Base-by-base conservation (phyloP, 805 yeast genomes). In the Osmozyma mogii region DNA sequence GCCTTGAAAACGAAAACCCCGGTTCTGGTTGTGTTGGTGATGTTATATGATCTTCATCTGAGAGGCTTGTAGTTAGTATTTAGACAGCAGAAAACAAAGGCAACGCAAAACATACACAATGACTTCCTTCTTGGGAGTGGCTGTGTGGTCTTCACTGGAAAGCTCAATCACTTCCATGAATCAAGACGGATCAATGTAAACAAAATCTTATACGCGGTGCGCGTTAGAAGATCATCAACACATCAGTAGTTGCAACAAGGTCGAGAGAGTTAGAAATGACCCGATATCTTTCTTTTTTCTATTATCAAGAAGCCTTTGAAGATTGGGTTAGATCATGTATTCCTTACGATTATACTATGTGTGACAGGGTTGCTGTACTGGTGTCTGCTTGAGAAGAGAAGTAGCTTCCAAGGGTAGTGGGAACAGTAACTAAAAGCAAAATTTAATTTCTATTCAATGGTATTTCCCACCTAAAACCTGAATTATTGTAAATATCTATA, bases 141-240 rank as follows among this genome's bases (percentile, higher is more conserved):
- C 4, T 15, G 20, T 9, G 13, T 21, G 22, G 11, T 34, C 33
- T 8, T 40, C 44, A 26, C 44, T 40, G 37, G 35, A 37, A 17
- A 40, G 41, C 25, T 35, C 41, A 8, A 40, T 37, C 28, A 40
- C 28, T 21, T 40, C 44, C 34, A 35, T 36, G 27, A 17, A 14
- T 16, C 12, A 18, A n/a, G n/a, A n/a, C n/a, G n/a, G n/a, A 8
- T 17, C 33, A 26, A 28, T 16, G 23, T 22, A 47, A 51, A 16
- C 41, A 48, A 53, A 49, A 36, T 29, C 44, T 47, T 18, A 48
- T 46, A 12, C 47, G 39, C 13, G 44, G 45, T 11, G 22, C 17
- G 15, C 29, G 28, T 11, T 16, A 24, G 2, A 18, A 9, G 15
- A 15, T 17, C 9, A 26, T 27, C n/a, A n/a, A n/a, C n/a, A n/a